A percentile compares a stretch with the other conserved stretches of the same genome.
Conservation (phyloP, 2,329 filamentous ascomycete genomes). For the Mycosphaerella sp. region DNA sequence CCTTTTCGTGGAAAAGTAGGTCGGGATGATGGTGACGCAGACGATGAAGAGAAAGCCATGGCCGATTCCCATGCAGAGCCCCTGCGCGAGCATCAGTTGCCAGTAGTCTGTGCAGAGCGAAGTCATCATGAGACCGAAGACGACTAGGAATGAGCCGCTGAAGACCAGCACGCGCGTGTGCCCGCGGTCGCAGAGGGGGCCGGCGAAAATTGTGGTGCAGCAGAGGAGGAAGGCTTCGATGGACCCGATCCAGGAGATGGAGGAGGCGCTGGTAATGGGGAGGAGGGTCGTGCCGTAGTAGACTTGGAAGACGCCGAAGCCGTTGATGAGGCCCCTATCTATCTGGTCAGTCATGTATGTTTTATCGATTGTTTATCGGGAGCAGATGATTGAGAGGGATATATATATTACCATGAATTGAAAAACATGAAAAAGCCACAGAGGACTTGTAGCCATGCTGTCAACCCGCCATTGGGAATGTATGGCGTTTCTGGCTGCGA, state of each 20-base stretch:
- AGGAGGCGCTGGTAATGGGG: neutral
- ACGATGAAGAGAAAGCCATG: slow-evolving; percentile 57
- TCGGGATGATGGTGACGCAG: slow-evolving; percentile 56
- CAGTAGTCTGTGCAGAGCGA: slow-evolving; percentile 44
- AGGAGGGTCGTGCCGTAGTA: slow-evolving; percentile 41
- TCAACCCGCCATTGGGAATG: slow-evolving; percentile 39
- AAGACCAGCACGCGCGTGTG: slow-evolving; percentile 40
- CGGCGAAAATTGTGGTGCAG: slow-evolving; percentile 44
- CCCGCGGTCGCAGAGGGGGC: slow-evolving; percentile 47
- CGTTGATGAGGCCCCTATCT: slow-evolving; percentile 32
- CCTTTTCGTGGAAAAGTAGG: slow-evolving; percentile 54
- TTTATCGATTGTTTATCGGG: too few species aligned
- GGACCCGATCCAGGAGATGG: slow-evolving; percentile 48
- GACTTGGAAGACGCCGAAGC: slow-evolving; percentile 42
- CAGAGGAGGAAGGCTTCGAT: slow-evolving; percentile 47
- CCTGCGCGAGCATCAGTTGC: slow-evolving; percentile 50
- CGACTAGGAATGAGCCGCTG: slow-evolving; percentile 36
- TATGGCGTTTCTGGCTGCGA: slow-evolving; percentile 18
- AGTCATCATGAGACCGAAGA: slow-evolving; percentile 48
- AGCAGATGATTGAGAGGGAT: too few species aligned
- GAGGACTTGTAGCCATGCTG: slow-evolving; percentile 43
- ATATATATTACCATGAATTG: slow-evolving; percentile 41
- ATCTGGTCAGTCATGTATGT: too few species aligned
- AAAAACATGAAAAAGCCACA: slow-evolving; percentile 44
- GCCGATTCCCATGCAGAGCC: slow-evolving; percentile 37